A percentile compares a stretch with the other conserved stretches of the same genome.
These are phyloP conservation scores for Podila clonocystis DNA, from an alignment of 192 early-diverging fungal genomes.

Conservation along the genomic window DNA sequence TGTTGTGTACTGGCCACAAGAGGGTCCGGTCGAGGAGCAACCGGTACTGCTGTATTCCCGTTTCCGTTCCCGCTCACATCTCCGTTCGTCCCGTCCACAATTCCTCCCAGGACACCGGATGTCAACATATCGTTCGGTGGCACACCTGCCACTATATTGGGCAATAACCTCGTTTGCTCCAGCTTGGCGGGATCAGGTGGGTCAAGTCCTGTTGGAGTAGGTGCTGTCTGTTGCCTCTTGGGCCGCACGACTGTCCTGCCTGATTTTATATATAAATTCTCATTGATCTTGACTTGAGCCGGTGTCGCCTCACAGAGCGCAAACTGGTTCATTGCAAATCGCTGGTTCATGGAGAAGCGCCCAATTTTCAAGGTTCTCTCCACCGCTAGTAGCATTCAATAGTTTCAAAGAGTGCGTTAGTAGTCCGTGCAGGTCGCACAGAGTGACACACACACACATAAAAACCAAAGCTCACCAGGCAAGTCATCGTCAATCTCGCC, in stretches of 20 bases:
- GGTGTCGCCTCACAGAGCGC: conserved; percentile 84
- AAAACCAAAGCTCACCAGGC: conserved; percentile 67
- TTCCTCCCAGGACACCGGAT: neutral
- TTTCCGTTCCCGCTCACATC: neutral
- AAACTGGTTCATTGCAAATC: conserved; percentile 92
- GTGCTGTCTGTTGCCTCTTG: conserved; percentile 18
- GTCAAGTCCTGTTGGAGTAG: conserved; percentile 10
- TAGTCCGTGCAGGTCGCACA: neutral
- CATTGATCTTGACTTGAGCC: conserved; percentile 70
- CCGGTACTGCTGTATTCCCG: neutral
- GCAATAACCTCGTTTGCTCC: neutral
- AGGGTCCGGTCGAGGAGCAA: conserved; percentile 25
- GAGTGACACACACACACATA: neutral
- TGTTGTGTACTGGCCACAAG: conserved; percentile 50
- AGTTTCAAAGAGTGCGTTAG: neutral
- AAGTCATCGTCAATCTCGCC: conserved; percentile 97
- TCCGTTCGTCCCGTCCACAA: neutral
- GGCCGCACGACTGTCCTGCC: conserved; percentile 26
- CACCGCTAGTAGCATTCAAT: conserved; percentile 64
- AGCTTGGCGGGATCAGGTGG: conserved; percentile 10
- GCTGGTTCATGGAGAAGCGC: conserved; percentile 66
- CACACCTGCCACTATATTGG: neutral
- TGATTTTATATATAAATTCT: conserved; percentile 51
- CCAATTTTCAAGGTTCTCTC: conserved; percentile 89
- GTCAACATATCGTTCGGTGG: neutral